A percentile compares a stretch with the other conserved stretches of the same genome.
phyloP scores from a whole-genome alignment of 768 basidiomycete genomes.

The Termitomyces bulborhizus region DNA sequence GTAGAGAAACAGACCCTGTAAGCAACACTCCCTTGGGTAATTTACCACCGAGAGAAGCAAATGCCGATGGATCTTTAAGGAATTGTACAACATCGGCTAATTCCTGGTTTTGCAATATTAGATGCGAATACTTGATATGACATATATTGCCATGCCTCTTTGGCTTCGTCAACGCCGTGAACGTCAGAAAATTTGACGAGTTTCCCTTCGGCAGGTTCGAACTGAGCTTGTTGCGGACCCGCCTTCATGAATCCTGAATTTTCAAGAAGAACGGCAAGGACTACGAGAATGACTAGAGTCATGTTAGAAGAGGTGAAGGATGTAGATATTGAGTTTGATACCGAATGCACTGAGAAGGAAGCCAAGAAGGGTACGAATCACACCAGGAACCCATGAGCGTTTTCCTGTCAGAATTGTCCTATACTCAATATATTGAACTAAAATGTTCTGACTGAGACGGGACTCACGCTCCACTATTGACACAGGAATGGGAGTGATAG shows the following conservation, averaged over 20 bases:
- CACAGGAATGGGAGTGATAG: conserved; percentile 67
- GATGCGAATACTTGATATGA: neutral
- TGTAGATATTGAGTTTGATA: conserved; percentile 28
- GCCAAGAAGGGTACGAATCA: conserved; percentile 53
- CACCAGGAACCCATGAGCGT: conserved; percentile 57
- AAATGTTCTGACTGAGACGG: neutral
- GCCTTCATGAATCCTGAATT: conserved; percentile 92
- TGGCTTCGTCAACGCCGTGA: conserved; percentile 96
- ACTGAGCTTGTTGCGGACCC: conserved; percentile 74
- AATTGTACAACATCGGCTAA: conserved; percentile 93
- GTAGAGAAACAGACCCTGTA: conserved; percentile 47
- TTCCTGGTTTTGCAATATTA: conserved; percentile 44
- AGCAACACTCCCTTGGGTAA: conserved; percentile 90
- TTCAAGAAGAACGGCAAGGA: conserved; percentile 86
- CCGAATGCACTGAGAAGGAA: conserved; percentile 57
- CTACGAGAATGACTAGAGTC: conserved; percentile 68
- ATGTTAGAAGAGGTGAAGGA: neutral
- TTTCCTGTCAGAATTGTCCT: conserved; percentile 40
- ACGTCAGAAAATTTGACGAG: conserved; percentile 91
- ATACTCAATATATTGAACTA: neutral
- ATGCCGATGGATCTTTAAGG: conserved; percentile 87
- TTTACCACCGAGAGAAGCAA: conserved; percentile 88
- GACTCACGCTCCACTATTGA: conserved; percentile 75
- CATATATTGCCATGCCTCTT: conserved; percentile 51
- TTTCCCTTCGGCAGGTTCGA: conserved; percentile 76